A percentile compares a stretch with the other conserved stretches of the same genome.
phyloP scores from a whole-genome alignment of 148 eudicot species.

The Rhododendron molle region DNA sequence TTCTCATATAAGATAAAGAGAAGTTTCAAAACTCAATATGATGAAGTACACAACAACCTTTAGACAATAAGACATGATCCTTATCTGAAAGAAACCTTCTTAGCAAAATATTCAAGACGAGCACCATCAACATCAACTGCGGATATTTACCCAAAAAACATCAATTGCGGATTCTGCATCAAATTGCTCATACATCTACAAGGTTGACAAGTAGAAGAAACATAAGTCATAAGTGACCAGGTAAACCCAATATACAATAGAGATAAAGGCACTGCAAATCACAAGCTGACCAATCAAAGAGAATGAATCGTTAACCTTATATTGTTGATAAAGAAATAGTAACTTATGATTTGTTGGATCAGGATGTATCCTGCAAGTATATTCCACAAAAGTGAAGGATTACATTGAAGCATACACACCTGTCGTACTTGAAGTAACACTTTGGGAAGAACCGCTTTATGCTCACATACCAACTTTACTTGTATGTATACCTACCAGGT shows the following conservation, averaged over 20 bases:
- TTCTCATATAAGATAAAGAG: not conserved
- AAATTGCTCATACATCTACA: conserved; percentile 85
- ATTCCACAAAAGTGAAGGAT: not conserved
- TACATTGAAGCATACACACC: conserved; percentile 35
- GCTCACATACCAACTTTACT: conserved; percentile 61
- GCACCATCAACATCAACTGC: conserved; percentile 85
- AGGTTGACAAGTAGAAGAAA: conserved; percentile 2
- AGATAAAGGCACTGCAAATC: not conserved
- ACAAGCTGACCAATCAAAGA: not conserved
- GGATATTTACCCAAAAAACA: no score
- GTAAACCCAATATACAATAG: not conserved
- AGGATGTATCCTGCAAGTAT: not conserved
- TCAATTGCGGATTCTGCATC: conserved; percentile 56
- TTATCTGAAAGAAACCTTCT: conserved; percentile 53
- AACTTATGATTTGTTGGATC: not conserved
- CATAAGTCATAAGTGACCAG: not conserved
- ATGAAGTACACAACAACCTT: no score
- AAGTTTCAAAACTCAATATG: not conserved
- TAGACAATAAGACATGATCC: not conserved
- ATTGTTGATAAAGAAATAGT: not conserved
- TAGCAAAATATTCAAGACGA: conserved; percentile 65
- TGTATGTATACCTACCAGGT: conserved; percentile 29
- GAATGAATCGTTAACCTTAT: not conserved
- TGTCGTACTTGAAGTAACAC: conserved; percentile 64
- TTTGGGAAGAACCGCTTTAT: conserved; percentile 86